phyloP scores from a whole-genome alignment of 805 yeast genomes.

The Clavispora asparagi region DNA sequence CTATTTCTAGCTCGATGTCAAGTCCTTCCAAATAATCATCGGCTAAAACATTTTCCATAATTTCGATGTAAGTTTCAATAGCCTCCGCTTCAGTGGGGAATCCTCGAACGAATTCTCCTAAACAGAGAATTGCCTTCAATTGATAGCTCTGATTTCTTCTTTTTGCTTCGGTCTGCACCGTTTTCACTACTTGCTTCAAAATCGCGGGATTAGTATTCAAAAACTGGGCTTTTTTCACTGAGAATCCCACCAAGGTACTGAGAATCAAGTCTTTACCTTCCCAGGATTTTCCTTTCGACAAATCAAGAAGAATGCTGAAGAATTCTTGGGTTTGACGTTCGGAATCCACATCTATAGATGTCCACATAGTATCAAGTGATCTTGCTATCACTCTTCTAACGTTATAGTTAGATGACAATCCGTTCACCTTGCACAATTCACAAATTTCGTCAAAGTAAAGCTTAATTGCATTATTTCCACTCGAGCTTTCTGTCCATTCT shows the following conservation, averaged over 20 bases:
- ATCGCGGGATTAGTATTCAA: constrained; percentile 23
- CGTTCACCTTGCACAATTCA: constrained; percentile 41
- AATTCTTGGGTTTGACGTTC: constrained; percentile 24
- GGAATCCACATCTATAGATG: constrained; percentile 27
- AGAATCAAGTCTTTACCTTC: constrained; percentile 77
- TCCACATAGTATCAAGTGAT: constrained; percentile 56
- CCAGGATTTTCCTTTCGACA: constrained; percentile 80
- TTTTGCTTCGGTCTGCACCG: constrained; percentile 55
- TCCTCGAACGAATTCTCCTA: constrained; percentile 45
- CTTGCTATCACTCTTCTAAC: constrained; percentile 68
- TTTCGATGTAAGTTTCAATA: constrained; percentile 32
- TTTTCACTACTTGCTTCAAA: constrained; percentile 33
- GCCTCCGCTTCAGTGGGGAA: constrained; percentile 33
- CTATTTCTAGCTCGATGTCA: constrained; percentile 25
- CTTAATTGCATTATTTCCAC: constrained; percentile 64
- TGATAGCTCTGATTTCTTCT: constrained; percentile 65
- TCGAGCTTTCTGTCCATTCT: constrained; percentile 75
- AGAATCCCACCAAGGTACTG: constrained; percentile 59
- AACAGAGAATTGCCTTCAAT: constrained; percentile 44
- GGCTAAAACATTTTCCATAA: constrained; percentile 28
- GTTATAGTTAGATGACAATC: constrained; percentile 55
- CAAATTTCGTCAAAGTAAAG: constrained; percentile 69
- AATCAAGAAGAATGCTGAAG: constrained; percentile 49
- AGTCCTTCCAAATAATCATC: constrained; percentile 34
- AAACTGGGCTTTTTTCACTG: constrained; percentile 39